Conservation (phyloP, 2,329 filamentous ascomycete genomes). For the Lachnellula occidentalis region DNA sequence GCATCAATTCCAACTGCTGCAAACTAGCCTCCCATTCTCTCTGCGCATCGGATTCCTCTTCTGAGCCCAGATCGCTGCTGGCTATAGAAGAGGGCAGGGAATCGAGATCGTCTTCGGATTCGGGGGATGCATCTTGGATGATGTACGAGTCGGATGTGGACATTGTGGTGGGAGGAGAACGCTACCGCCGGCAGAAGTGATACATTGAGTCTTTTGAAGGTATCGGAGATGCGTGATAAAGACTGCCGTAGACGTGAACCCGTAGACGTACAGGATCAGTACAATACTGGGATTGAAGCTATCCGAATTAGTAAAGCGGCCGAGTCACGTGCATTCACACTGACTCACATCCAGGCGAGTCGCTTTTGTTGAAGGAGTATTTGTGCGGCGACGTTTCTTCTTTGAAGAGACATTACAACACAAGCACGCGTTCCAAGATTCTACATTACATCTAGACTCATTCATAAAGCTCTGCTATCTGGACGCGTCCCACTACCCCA, state of each 20-base stretch:
- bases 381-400: slow-evolving; percentile 2
- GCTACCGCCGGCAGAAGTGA: slow-evolving; percentile 24
- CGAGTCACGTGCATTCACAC: too few species aligned
- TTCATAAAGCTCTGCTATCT: neutral
- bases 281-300: neutral
- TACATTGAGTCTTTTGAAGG: slow-evolving; percentile 21
- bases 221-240: neutral
- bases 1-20: slow-evolving; percentile 84
- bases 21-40: slow-evolving; percentile 91
- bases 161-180: slow-evolving; percentile 18
- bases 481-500: slow-evolving; percentile 6
- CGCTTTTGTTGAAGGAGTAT: slow-evolving; percentile 1
- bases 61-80: slow-evolving; percentile 48
- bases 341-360: neutral
- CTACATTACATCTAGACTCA: neutral
- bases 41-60: slow-evolving; percentile 76
- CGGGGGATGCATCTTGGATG: slow-evolving; percentile 36
- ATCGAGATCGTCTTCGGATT: slow-evolving; percentile 54
- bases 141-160: slow-evolving; percentile 28
- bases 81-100: slow-evolving; percentile 56
- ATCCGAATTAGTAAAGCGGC: neutral
- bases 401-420: neutral
- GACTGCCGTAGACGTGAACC: neutral
- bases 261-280: neutral
- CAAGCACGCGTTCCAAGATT: slow-evolving; percentile 1